Evolutionary conservation across 768 basidiomycete species (phyloP).

Genomic region (Cyathus striatus): DNA sequence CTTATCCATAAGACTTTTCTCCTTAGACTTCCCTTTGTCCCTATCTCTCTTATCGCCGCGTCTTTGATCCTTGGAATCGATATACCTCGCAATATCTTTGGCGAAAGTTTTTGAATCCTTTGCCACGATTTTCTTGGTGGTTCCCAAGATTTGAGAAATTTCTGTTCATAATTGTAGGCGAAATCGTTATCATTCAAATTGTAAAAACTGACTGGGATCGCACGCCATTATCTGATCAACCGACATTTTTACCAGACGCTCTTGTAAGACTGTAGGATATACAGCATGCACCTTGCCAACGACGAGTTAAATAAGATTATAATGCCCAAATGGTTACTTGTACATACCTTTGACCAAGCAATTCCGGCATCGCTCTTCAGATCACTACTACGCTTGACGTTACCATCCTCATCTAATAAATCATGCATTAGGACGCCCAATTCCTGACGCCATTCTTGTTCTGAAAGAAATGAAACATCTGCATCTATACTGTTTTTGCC

Average conservation of each 20-base stretch:
- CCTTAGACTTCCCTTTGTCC: constrained; percentile 29
- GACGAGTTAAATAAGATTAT: neutral
- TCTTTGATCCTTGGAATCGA: constrained; percentile 61
- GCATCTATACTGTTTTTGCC: constrained; percentile 50
- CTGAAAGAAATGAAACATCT: constrained; percentile 53
- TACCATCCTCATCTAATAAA: constrained; percentile 55
- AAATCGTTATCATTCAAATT: neutral
- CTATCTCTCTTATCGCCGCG: constrained; percentile 40
- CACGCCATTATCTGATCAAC: constrained; percentile 44
- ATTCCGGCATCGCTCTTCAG: constrained; percentile 56
- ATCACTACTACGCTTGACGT: constrained; percentile 46
- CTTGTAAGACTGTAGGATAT: constrained; percentile 46
- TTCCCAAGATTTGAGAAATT: constrained; percentile 43
- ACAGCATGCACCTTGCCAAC: constrained; percentile 50
- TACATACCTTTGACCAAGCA: constrained; percentile 52
- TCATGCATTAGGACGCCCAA: constrained; percentile 50
- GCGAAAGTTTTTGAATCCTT: constrained; percentile 47
- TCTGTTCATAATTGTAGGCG: constrained; percentile 19
- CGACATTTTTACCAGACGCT: constrained; percentile 42
- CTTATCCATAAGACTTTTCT: constrained; percentile 28
- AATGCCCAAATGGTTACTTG: neutral
- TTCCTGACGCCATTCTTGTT: constrained; percentile 54
- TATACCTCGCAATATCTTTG: constrained; percentile 55
- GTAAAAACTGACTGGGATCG: constrained; percentile 34
- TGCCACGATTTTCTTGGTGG: constrained; percentile 45